Percentiles rank a stretch among this genome's conserved stretches.
Conservation (phyloP, 2,329 filamentous ascomycete species). For the Colletotrichum liriopes region DNA sequence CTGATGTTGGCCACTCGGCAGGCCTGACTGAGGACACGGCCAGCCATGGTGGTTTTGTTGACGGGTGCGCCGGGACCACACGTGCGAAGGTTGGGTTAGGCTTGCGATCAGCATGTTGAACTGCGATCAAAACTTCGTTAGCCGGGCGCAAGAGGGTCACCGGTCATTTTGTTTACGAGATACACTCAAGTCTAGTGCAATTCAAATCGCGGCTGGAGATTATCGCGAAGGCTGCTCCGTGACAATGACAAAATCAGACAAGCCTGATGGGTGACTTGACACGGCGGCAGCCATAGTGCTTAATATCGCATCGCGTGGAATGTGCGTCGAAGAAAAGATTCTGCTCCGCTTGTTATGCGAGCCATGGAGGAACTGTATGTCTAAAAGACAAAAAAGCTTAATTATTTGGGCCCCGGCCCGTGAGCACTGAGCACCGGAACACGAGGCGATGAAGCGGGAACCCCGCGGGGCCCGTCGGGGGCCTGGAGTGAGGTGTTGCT, state of each 20-base stretch:
- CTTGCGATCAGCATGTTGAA: background rate
- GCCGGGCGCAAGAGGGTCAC: background rate
- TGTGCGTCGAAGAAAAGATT: too few relatives aligned
- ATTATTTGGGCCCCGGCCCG: background rate
- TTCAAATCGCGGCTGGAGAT: background rate
- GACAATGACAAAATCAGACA: background rate
- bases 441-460: constrained; percentile 19
- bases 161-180: too few relatives aligned
- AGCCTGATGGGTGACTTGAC: background rate
- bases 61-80: background rate
- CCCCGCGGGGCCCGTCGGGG: constrained; percentile 22
- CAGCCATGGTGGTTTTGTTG: background rate
- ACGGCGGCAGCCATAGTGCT: background rate
- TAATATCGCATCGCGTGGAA: background rate
- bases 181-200: background rate
- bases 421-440: constrained; percentile 2
- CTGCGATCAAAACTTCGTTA: background rate
- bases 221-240: background rate
- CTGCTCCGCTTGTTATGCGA: background rate
- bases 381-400: constrained; percentile 17
- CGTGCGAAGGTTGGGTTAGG: constrained; percentile 1
- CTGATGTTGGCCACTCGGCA: constrained; percentile 1
- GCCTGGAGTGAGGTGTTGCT: background rate
- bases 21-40: background rate
- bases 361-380: background rate